Percentiles rank a stretch among this genome's conserved stretches.
phyloP scores from a whole-genome alignment of 352 stramenopile genomes.

The Pythium sp. region DNA sequence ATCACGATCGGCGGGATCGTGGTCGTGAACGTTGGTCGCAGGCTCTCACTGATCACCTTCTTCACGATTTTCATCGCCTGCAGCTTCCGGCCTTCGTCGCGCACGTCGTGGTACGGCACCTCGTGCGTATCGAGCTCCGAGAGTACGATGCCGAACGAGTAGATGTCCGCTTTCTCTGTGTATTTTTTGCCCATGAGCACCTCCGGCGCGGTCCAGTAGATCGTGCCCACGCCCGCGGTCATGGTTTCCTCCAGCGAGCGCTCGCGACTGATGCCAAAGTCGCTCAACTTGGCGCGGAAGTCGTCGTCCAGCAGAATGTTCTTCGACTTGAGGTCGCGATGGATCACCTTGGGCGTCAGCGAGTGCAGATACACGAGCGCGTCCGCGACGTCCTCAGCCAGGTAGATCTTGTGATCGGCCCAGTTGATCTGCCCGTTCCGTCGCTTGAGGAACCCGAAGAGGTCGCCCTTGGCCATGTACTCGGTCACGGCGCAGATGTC shows the following conservation, averaged over 20 bases:
- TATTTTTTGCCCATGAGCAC: conserved; percentile 84
- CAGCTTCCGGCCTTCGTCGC: conserved; percentile 67
- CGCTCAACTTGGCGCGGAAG: conserved; percentile 64
- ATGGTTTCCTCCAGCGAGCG: conserved; percentile 78
- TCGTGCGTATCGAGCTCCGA: conserved; percentile 76
- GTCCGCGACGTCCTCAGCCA: conserved; percentile 70
- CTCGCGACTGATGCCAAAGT: conserved; percentile 80
- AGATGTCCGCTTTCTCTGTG: conserved; percentile 83
- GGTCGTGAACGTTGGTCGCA: conserved; percentile 61
- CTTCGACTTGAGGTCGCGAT: conserved; percentile 77
- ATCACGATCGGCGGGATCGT: conserved; percentile 54
- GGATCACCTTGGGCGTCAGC: conserved; percentile 73
- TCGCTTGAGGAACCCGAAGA: conserved; percentile 72
- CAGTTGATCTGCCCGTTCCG: conserved; percentile 69
- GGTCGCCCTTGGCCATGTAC: conserved; percentile 79
- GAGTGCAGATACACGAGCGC: conserved; percentile 74
- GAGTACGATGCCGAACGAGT: conserved; percentile 81
- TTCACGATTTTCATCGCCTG: conserved; percentile 86
- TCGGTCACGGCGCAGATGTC: conserved; percentile 77
- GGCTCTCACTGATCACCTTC: conserved; percentile 68
- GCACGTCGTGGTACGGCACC: conserved; percentile 80
- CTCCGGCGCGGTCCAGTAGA: conserved; percentile 83
- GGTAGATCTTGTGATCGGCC: conserved; percentile 68
- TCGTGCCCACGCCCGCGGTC: conserved; percentile 77
- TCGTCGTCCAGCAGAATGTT: conserved; percentile 70